These are phyloP conservation scores for Solanum hybrid DNA, from an alignment of 305 asterid genomes.

Conservation along the genomic window DNA sequence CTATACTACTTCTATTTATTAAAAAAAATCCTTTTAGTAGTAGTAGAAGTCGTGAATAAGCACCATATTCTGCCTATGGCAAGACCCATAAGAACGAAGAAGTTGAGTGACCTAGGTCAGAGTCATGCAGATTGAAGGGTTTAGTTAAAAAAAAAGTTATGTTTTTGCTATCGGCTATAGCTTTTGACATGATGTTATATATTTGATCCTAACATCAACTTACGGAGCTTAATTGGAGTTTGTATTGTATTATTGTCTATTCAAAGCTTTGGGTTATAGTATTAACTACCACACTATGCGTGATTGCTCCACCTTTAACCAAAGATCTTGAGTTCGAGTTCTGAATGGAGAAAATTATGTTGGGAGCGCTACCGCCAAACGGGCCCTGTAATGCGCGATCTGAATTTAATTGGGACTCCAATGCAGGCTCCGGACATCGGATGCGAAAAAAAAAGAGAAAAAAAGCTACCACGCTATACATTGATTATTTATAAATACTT, in stretches of 20 bases:
- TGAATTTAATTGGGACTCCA: too few species aligned
- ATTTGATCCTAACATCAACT: not conserved
- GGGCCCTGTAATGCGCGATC: fast-evolving
- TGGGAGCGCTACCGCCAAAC: not conserved
- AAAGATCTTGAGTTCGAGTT: too few species aligned
- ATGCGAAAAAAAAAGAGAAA: not conserved
- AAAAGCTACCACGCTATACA: not conserved
- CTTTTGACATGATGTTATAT: not conserved
- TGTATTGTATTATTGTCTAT: not conserved
- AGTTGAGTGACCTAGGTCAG: not conserved
- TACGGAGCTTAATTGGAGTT: not conserved
- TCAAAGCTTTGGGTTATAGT: not conserved
- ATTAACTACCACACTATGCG: not conserved
- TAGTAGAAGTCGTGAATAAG: not conserved
- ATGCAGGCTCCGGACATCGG: fast-evolving
- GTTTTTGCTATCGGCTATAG: not conserved
- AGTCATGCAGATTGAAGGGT: not conserved
- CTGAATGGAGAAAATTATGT: too few species aligned
- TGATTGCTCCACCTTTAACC: not conserved
- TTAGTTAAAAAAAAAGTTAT: not conserved
- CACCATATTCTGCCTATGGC: not conserved
- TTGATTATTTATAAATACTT: not conserved
- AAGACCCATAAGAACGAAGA: not conserved
- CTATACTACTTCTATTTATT: not conserved
- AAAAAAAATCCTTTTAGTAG: not conserved